A percentile compares a stretch with the other conserved stretches of the same genome.
Conservation (phyloP, 345 rosid genomes). For the Schrenkiella parvula region DNA sequence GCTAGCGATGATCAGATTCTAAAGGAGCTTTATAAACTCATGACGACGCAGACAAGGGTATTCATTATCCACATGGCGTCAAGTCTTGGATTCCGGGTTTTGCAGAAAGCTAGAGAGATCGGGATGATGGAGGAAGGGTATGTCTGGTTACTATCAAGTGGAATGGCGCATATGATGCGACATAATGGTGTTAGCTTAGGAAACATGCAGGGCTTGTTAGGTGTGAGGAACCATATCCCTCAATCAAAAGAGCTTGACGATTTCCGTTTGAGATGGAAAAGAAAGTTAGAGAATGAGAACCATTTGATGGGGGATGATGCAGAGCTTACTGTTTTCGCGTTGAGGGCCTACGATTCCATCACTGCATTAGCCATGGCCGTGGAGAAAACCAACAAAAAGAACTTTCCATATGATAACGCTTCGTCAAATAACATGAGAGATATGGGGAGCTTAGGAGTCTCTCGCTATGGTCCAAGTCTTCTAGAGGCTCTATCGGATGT, state of each 20-base stretch:
- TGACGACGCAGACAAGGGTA: slow-evolving; percentile 52
- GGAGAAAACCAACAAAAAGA: slow-evolving; percentile 12
- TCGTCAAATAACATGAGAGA: not conserved
- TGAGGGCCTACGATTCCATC: slow-evolving; percentile 44
- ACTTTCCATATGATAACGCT: not conserved
- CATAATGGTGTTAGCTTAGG: not conserved
- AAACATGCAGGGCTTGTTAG: slow-evolving; percentile 29
- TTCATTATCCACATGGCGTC: slow-evolving; percentile 49
- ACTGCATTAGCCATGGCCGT: slow-evolving; percentile 41
- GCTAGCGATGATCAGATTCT: slow-evolving; percentile 42
- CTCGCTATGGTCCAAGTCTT: slow-evolving; percentile 32
- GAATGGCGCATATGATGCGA: slow-evolving; percentile 17
- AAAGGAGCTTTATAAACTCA: slow-evolving; percentile 40
- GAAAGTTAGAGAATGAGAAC: not conserved
- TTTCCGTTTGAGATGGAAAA: slow-evolving; percentile 30
- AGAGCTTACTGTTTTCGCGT: not conserved
- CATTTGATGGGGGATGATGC: not conserved
- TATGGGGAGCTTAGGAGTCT: not conserved
- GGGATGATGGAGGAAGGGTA: slow-evolving; percentile 65
- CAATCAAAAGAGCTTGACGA: slow-evolving; percentile 1
- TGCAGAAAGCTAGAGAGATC: slow-evolving; percentile 36
- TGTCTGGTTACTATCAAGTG: slow-evolving; percentile 46
- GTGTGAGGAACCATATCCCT: slow-evolving; percentile 28
- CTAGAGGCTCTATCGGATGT: slow-evolving; percentile 23
- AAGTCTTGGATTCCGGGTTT: slow-evolving; percentile 32